Conservation (phyloP, 208 protist genomes). For the Crithidia bombi region DNA sequence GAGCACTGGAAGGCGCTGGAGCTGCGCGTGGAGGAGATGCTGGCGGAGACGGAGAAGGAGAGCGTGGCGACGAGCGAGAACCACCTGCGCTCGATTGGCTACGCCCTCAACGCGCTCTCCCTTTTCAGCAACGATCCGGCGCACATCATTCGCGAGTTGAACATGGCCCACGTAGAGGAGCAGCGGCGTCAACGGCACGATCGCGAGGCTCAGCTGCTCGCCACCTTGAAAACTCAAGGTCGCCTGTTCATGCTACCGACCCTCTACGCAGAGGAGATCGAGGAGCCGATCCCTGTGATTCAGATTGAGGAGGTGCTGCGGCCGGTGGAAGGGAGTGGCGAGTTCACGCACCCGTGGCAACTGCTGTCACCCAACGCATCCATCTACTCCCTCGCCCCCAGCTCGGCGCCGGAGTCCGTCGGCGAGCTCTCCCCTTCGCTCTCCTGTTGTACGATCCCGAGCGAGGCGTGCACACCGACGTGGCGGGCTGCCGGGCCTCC, state of each 20-base stretch:
- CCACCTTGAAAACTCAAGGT: constrained; percentile 30
- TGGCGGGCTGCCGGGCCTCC: constrained; percentile 9
- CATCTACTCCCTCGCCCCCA: constrained; percentile 23
- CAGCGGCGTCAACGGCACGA: constrained; percentile 38
- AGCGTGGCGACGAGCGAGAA: constrained; percentile 9
- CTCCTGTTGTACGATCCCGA: constrained; percentile 20
- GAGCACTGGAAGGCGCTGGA: constrained; percentile 44
- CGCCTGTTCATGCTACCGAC: constrained; percentile 47
- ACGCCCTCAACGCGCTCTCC: constrained; percentile 34
- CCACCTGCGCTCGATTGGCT: constrained; percentile 30
- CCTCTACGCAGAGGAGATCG: constrained; percentile 29
- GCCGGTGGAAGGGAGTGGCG: background rate
- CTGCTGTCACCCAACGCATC: constrained; percentile 28
- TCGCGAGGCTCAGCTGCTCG: constrained; percentile 40
- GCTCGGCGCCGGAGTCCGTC: constrained; percentile 29
- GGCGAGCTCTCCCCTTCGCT: constrained; percentile 31
- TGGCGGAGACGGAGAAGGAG: constrained; percentile 29
- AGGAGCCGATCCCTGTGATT: constrained; percentile 31
- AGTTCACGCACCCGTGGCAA: constrained; percentile 26
- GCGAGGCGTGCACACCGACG: constrained; percentile 17
- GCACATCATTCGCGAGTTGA: constrained; percentile 44
- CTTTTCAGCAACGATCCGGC: constrained; percentile 44
- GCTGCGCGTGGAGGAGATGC: constrained; percentile 34
- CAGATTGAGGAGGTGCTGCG: constrained; percentile 16
- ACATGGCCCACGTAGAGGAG: constrained; percentile 39